These are phyloP conservation scores for Trichoderma sp. DNA, from an alignment of 2,329 filamentous ascomycete genomes.

Conservation along the genomic window DNA sequence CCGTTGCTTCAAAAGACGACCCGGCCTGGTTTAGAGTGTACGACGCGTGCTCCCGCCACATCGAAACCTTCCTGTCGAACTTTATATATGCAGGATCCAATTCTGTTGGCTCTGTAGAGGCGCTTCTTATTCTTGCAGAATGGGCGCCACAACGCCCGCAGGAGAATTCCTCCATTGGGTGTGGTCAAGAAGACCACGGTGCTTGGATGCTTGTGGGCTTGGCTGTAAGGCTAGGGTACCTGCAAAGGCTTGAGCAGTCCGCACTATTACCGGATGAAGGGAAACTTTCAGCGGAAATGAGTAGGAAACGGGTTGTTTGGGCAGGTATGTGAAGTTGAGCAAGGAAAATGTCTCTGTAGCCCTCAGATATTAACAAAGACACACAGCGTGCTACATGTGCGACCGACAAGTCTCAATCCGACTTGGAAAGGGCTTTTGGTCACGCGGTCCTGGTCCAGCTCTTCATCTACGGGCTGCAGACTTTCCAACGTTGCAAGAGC, in stretches of 20 bases:
- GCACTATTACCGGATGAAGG: background rate
- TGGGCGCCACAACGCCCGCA: background rate
- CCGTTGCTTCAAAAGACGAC: slow-evolving; percentile 1
- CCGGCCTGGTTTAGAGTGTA: slow-evolving; percentile 4
- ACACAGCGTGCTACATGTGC: slow-evolving; percentile 5
- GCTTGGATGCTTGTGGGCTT: slow-evolving; percentile 1
- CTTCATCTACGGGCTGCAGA: slow-evolving; percentile 2
- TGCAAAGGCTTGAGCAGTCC: background rate
- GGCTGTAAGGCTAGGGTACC: background rate
- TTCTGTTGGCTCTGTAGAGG: background rate
- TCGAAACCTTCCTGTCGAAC: slow-evolving; percentile 1
- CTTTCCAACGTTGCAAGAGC: slow-evolving; percentile 4
- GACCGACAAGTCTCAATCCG: slow-evolving; percentile 9
- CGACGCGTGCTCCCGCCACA: slow-evolving; percentile 6
- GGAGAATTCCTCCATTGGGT: background rate
- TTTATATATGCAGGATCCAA: slow-evolving; percentile 2
- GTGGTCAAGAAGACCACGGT: slow-evolving; percentile 3
- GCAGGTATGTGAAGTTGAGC: background rate
- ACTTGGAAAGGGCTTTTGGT: slow-evolving; percentile 6
- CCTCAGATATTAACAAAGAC: background rate
- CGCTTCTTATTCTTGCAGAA: background rate
- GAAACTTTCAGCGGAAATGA: slow-evolving; percentile 8
- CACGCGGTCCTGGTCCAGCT: background rate
- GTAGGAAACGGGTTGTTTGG: slow-evolving; percentile 4
- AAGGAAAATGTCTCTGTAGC: background rate